Percentiles rank a stretch among this genome's conserved stretches.
Conservation (phyloP, 108 stramenopile genomes). For the Epipyxis sp. region DNA sequence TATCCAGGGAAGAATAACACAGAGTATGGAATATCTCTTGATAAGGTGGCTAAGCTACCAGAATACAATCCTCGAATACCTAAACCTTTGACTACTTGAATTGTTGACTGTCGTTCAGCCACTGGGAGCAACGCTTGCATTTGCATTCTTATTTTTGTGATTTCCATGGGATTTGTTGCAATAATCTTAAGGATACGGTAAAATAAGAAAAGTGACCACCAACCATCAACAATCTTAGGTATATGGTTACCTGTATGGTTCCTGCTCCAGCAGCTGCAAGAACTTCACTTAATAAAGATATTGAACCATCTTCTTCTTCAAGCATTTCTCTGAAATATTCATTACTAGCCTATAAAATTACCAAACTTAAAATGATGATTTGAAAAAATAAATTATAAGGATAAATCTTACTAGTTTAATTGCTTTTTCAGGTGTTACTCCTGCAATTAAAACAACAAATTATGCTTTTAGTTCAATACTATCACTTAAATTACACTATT, state of each 20-base stretch:
- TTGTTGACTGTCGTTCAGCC: background rate
- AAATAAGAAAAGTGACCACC: no score
- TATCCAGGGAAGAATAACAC: slow-evolving; percentile 62
- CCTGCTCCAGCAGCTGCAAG: slow-evolving; percentile 63
- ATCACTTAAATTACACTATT: background rate
- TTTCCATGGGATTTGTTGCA: slow-evolving; percentile 70
- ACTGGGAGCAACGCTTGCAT: slow-evolving; percentile 38
- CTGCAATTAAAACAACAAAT: background rate
- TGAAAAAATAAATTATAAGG: background rate
- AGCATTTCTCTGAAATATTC: background rate
- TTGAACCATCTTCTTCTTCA: background rate
- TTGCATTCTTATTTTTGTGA: slow-evolving; percentile 67
- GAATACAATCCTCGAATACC: slow-evolving; percentile 60
- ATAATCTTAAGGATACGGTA: no score
- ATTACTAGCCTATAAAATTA: background rate
- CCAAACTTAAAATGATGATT: background rate
- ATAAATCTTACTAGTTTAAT: slow-evolving; percentile 55
- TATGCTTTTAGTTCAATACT: no score
- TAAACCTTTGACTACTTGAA: slow-evolving; percentile 48
- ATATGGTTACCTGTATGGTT: slow-evolving; percentile 59
- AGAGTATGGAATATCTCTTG: slow-evolving; percentile 61
- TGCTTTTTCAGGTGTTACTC: slow-evolving; percentile 52
- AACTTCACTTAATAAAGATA: slow-evolving; percentile 44
- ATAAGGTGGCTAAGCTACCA: slow-evolving; percentile 59
- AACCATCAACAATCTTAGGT: no score